Conservation (phyloP, 345 rosid genomes). For the Zanthoxylum bungeanum region DNA sequence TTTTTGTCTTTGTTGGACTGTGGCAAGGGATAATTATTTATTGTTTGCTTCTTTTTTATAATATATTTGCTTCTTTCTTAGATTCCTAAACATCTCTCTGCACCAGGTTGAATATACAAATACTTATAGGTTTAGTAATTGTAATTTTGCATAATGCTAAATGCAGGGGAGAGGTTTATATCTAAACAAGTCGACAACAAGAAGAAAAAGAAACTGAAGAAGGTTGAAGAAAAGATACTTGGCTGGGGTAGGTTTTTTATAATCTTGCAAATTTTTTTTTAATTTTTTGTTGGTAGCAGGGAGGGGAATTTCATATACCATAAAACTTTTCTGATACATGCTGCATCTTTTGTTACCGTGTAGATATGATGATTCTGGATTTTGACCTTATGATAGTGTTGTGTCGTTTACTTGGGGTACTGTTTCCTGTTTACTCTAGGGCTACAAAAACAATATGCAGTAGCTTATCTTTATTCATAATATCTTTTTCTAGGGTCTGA, state of each 20-base stretch:
- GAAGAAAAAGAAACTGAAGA: conserved; percentile 92
- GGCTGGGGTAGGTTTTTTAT: conserved; percentile 86
- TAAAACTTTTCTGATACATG: background rate
- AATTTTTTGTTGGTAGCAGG: background rate
- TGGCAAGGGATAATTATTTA: background rate
- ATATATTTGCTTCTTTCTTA: too few species aligned
- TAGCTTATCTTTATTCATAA: background rate
- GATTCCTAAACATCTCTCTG: conserved; percentile 3
- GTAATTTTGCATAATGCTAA: background rate
- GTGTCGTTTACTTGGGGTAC: background rate
- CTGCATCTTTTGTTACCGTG: background rate
- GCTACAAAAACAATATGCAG: conserved; percentile 1
- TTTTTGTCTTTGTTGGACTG: conserved; percentile 5
- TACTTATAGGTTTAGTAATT: background rate
- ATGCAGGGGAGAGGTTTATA: conserved; percentile 81
- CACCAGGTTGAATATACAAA: background rate
- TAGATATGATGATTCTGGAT: background rate
- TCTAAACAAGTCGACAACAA: conserved; percentile 72
- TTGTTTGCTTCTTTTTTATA: conserved; percentile 15
- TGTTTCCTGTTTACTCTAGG: background rate
- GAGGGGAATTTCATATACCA: background rate
- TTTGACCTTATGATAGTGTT: background rate
- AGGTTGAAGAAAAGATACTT: conserved; percentile 87
- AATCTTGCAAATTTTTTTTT: background rate
- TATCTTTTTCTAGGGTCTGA: too few species aligned